These are phyloP conservation scores for Melianthus villosus DNA, from an alignment of 441 rosid species.

Conservation along the genomic window DNA sequence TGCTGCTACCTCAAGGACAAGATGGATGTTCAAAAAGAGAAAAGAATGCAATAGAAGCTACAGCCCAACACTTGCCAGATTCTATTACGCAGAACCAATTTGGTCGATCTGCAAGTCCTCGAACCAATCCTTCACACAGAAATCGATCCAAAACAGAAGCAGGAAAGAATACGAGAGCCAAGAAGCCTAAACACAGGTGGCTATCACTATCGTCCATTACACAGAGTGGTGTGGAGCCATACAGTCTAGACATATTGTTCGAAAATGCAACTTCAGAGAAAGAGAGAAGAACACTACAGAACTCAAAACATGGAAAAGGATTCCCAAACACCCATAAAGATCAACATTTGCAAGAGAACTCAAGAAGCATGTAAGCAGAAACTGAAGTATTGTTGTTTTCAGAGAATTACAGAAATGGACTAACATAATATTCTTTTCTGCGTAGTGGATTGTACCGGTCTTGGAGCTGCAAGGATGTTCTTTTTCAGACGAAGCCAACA, in stretches of 20 bases:
- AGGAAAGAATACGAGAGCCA: slow-evolving; percentile 3
- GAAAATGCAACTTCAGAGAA: slow-evolving; percentile 11
- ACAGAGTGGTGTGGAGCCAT: slow-evolving; percentile 15
- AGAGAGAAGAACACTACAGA: slow-evolving; percentile 9
- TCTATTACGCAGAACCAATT: slow-evolving; percentile 5
- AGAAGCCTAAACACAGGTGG: slow-evolving; percentile 10
- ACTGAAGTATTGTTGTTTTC: background rate
- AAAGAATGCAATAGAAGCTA: slow-evolving; percentile 3
- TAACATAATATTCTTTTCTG: background rate
- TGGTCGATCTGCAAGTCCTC: background rate
- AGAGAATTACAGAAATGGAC: background rate
- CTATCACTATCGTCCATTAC: slow-evolving; percentile 15
- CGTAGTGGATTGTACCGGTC: slow-evolving; percentile 10
- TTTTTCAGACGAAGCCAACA: slow-evolving; percentile 8
- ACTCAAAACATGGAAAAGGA: slow-evolving; percentile 5
- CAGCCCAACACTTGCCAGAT: slow-evolving; percentile 6
- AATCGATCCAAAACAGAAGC: background rate
- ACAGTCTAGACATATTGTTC: slow-evolving; percentile 19
- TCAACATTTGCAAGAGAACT: slow-evolving; percentile 1
- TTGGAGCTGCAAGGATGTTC: slow-evolving; percentile 16
- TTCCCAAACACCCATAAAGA: slow-evolving; percentile 7
- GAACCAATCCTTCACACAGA: background rate
- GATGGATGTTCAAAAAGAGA: slow-evolving; percentile 4
- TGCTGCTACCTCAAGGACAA: background rate
- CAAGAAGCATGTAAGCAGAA: slow-evolving; percentile 9